phyloP scores from a whole-genome alignment of 176 grass and related monocot genomes.

The Musa acuminata region DNA sequence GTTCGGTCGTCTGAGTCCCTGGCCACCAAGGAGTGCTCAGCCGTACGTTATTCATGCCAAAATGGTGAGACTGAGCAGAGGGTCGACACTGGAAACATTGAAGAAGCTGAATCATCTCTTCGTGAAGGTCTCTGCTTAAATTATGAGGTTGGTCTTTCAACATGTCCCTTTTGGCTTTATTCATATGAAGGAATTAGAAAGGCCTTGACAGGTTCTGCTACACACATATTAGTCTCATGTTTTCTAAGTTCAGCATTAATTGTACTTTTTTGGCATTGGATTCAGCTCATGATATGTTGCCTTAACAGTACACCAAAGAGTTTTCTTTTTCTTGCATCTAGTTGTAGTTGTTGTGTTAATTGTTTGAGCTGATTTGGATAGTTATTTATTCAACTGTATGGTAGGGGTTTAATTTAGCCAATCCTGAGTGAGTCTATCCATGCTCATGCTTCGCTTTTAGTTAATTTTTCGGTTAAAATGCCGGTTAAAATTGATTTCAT shows the following conservation, averaged over 20 bases:
- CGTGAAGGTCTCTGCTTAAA: conserved; percentile 67
- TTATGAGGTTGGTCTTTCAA: conserved; percentile 48
- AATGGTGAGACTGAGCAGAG: conserved; percentile 35
- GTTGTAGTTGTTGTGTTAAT: too few relatives aligned
- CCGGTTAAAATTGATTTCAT: neutral
- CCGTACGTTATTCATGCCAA: conserved; percentile 30
- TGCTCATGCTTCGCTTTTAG: neutral
- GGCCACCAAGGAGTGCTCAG: conserved; percentile 43
- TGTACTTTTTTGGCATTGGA: too few relatives aligned
- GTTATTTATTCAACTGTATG: neutral
- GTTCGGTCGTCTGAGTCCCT: conserved; percentile 32
- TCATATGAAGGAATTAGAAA: too few relatives aligned
- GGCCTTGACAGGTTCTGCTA: neutral
- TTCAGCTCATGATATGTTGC: neutral
- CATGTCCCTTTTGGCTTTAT: conserved; percentile 8
- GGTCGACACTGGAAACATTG: conserved; percentile 58
- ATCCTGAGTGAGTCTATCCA: neutral
- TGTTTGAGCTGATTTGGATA: neutral
- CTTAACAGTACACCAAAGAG: neutral
- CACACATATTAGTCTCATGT: neutral
- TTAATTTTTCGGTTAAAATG: neutral
- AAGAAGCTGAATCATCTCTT: conserved; percentile 81
- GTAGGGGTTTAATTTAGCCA: neutral
- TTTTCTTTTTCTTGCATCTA: neutral
- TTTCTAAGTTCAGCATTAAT: too few relatives aligned